These are phyloP conservation scores for Parastagonospora nodorum DNA, from an alignment of 2,329 filamentous ascomycete species.

Conservation along the genomic window DNA sequence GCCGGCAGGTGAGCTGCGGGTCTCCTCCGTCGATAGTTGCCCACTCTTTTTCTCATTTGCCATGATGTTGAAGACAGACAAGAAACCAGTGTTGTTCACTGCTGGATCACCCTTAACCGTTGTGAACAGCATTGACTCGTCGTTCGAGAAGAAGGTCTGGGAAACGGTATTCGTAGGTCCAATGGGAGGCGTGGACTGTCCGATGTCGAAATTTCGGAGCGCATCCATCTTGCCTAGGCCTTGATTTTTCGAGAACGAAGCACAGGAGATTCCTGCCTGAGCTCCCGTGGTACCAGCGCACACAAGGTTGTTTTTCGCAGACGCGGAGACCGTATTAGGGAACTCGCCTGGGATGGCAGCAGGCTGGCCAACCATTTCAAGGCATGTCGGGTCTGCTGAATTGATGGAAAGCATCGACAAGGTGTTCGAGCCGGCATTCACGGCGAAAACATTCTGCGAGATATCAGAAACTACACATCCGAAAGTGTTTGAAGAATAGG, in stretches of 20 bases:
- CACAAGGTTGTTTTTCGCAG: constrained; percentile 40
- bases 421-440: constrained; percentile 51
- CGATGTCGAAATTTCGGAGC: constrained; percentile 52
- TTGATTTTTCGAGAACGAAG: constrained; percentile 27
- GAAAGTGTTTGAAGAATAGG: not conserved
- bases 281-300: constrained; percentile 48
- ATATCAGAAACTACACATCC: not conserved
- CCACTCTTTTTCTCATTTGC: not conserved
- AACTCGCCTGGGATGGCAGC: constrained; percentile 45
- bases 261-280: constrained; percentile 46
- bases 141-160: constrained; percentile 63
- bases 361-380: constrained; percentile 41
- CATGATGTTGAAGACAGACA: constrained; percentile 58
- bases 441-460: constrained; percentile 58
- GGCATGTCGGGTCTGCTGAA: constrained; percentile 30
- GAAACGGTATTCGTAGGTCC: constrained; percentile 65
- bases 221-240: constrained; percentile 43
- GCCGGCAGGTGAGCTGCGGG: constrained; percentile 55
- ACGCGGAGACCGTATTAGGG: constrained; percentile 47
- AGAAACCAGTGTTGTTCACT: constrained; percentile 61
- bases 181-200: constrained; percentile 62
- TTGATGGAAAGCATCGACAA: constrained; percentile 46
- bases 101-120: constrained; percentile 66
- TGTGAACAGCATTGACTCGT: constrained; percentile 58
- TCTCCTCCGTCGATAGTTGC: constrained; percentile 23